Conservation (phyloP, 768 basidiomycete species). For the Termitomyces sp. region DNA sequence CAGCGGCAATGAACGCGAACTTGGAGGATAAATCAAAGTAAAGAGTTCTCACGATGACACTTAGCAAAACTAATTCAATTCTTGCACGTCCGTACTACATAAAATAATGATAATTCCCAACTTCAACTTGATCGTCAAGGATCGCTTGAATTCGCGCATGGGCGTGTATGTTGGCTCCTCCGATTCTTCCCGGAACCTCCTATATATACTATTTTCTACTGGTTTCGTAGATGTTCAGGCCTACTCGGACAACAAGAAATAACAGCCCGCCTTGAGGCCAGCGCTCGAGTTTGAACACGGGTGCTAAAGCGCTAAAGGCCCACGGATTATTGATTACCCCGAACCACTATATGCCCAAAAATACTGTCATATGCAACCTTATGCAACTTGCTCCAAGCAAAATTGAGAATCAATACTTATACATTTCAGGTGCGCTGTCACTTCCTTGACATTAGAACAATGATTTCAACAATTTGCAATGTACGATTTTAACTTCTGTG, state of each 20-base stretch:
- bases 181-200: not conserved
- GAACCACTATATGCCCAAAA: not conserved
- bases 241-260: too few relatives aligned
- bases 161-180: not conserved
- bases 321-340: too few relatives aligned
- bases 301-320: too few relatives aligned
- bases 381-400: not conserved
- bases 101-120: too few relatives aligned
- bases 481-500: not conserved
- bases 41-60: not conserved
- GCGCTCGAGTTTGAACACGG: too few relatives aligned
- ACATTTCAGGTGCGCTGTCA: not conserved
- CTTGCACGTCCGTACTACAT: too few relatives aligned
- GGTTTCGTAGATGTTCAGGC: too few relatives aligned
- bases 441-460: not conserved
- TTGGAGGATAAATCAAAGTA: not conserved
- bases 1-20: too few relatives aligned
- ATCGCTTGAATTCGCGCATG: too few relatives aligned
- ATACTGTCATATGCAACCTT: not conserved
- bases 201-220: not conserved
- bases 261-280: too few relatives aligned
- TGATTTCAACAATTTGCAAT: not conserved
- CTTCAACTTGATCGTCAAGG: too few relatives aligned
- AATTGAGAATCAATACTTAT: not conserved
- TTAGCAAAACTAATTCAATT: not conserved